These are phyloP conservation scores for Pseudogymnoascus sp. DNA, from an alignment of 2,329 filamentous ascomycete genomes.

Conservation along the genomic window DNA sequence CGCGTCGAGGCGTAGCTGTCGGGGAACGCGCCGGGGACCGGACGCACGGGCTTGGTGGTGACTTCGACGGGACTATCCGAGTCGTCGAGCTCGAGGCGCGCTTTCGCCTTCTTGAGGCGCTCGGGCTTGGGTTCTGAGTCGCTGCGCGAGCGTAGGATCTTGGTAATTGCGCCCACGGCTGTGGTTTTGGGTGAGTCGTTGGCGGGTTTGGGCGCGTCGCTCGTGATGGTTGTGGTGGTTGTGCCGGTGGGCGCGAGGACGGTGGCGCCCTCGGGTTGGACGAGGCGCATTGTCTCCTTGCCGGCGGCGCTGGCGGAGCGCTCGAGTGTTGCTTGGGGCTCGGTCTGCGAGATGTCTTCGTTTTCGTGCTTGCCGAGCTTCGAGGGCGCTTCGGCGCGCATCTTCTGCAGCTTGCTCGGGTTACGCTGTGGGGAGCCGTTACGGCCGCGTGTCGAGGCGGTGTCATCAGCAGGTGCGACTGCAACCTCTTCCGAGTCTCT, in stretches of 20 bases:
- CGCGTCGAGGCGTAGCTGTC: conserved; percentile 25
- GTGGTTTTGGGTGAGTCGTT: conserved; percentile 34
- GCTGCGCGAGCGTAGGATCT: conserved; percentile 34
- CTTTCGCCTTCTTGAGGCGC: conserved; percentile 50
- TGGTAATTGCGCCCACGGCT: conserved; percentile 32
- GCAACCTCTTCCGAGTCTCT: conserved; percentile 26
- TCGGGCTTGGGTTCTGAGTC: conserved; percentile 38
- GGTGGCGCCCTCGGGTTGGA: conserved; percentile 9
- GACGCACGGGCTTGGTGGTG: conserved; percentile 18
- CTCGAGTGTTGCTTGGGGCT: conserved; percentile 21
- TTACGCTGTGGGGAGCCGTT: conserved; percentile 40
- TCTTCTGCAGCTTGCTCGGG: conserved; percentile 63
- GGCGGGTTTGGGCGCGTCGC: conserved; percentile 25
- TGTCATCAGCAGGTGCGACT: conserved; percentile 19
- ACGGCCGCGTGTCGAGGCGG: conserved; percentile 17
- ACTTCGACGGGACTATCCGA: conserved; percentile 38
- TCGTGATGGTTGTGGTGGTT: conserved; percentile 32
- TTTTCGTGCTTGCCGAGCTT: conserved; percentile 18
- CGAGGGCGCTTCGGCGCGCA: conserved; percentile 29
- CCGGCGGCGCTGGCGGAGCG: conserved; percentile 20
- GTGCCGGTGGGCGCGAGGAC: neutral
- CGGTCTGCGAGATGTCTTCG: conserved; percentile 19
- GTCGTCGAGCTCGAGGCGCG: conserved; percentile 60
- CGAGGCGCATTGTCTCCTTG: conserved; percentile 19
- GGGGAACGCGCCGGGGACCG: conserved; percentile 28